Evolutionary conservation across 2,329 filamentous ascomycete species (phyloP), one percentile per base, ranked within the genome.

Genomic region (Colletotrichum tamarilloi): DNA sequence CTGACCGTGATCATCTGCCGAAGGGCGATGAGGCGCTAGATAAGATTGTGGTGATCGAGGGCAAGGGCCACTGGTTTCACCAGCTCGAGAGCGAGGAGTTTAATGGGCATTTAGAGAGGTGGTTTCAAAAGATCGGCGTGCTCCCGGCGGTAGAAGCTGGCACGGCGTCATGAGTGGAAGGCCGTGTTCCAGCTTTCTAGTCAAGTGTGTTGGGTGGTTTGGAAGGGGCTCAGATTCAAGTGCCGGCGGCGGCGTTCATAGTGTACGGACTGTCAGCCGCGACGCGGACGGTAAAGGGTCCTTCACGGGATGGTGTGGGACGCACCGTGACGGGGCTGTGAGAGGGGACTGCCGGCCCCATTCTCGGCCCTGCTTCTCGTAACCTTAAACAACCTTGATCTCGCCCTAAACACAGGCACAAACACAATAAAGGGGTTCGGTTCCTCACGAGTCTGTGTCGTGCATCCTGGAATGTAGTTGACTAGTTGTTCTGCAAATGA

Each of bases 51-150:
- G 3, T 71, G 7, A 71, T 74, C 24, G 67, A 64, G 57, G 63
- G 58, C 5, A 58, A 24, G 38, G 68, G 68, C 1, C 68, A 72
- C 11, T 74, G 63, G 68, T 74, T 72, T 58, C 72, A 74, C 26
- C 71, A 74, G 57, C 52, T 72, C 4, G 58, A 62, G 42, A 58
- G 62, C 28, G 58, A 72, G n/a, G 58, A 38, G 58, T 62, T 67
- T 11, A 74, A 72, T 46, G 49, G 26, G 30, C 55, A 67, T 12
- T 16, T 72, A 52, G 6, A 35, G 46, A 52, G 42, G 38, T 74
- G 68, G 72, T 22, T 72, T 24, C 30, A 30, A 24, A 59, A 38
- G 30, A 38, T 59, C 19, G 56, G 56, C 12, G 19, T 38, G 11
- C 56, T 59, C 11, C 56, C 56, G 11, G 28, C 5, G 11, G n/a